Evolutionary conservation across 2,329 filamentous ascomycete genomes (phyloP), one percentile per base, ranked within the genome.

Genomic region (Cladophialophora chaetospira): DNA sequence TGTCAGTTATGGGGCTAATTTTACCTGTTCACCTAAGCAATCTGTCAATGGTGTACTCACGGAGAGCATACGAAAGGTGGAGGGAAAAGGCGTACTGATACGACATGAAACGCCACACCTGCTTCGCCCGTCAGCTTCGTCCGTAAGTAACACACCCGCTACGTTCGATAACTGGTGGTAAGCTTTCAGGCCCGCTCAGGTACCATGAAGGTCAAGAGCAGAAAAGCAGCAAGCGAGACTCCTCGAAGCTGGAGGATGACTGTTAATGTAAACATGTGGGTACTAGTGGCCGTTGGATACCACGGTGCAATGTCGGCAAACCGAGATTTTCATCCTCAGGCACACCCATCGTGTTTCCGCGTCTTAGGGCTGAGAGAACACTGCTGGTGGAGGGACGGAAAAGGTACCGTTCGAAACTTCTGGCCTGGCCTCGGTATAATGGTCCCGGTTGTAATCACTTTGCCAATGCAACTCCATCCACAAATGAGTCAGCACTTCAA

Each of bases 231-330:
- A 21, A 43, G 36, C 13, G 36, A 40, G 11, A 11, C 17, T 40
- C 3, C 17, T 8, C 17, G 40, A 28, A 17, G 23, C 8, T 28
- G 21, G 21, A 50, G 33, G 47, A 50, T 26, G 48, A 29, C 48
- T 42, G 48, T 42, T 51, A 47, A 51, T 31, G 48, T 51, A 38
- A 51, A 35, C 48, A 42, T 9, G 6, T 38, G 25, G 5, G 11
- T 25, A 40, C 13, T 38, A 35, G 31, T 13, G 19, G 26, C 31
- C n/a, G 17, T 21, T 6, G 10, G 11, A 21, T 8, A 38, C 17
- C 35, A 43, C 35, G 48, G 48, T 15, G 9, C 28, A n/a, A 51
- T 10, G 23, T 40, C 48, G 48, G 48, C 8, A 26, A 17, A 40
- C 11, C 47, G 48, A 28, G 42, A 1, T 21, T 31, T 8, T 29